These are phyloP conservation scores for Stemphylium lycopersici DNA, from an alignment of 2,329 filamentous ascomycete species.

Conservation along the genomic window DNA sequence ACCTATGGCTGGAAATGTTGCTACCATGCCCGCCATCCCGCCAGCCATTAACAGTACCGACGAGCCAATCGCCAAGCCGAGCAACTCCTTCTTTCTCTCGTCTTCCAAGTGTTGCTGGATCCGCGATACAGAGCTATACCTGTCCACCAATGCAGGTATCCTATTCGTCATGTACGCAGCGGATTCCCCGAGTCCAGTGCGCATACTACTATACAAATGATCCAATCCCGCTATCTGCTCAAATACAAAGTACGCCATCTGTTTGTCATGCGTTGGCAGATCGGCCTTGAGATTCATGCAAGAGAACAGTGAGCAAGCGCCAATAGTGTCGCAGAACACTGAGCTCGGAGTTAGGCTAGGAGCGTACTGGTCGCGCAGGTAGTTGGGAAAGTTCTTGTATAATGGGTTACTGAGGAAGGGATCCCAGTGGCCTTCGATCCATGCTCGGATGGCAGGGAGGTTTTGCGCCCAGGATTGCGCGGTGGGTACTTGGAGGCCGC, in stretches of 20 bases:
- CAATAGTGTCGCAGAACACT: slow-evolving; percentile 1
- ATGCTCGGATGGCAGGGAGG: not conserved
- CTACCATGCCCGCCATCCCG: too few relatives aligned
- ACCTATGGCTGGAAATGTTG: too few relatives aligned
- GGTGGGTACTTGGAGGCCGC: not conserved
- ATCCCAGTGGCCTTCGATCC: not conserved
- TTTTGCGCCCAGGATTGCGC: not conserved
- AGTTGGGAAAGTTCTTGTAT: not conserved
- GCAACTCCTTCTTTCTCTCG: not conserved
- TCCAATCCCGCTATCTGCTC: slow-evolving; percentile 6
- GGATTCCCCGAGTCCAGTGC: not conserved
- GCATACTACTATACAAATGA: not conserved
- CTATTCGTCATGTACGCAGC: not conserved
- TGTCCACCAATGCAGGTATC: not conserved
- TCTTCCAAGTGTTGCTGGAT: not conserved
- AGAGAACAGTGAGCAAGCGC: not conserved
- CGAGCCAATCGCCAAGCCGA: not conserved
- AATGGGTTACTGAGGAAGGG: not conserved
- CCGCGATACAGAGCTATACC: not conserved
- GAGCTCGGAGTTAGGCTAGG: not conserved
- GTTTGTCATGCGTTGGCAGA: not conserved
- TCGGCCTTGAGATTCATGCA: not conserved
- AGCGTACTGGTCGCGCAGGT: slow-evolving; percentile 3
- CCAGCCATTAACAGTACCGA: not conserved
- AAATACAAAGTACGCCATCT: slow-evolving; percentile 12